Base-by-base conservation (phyloP, 169 alveolate species). In the Plasmodium sp. region DNA sequence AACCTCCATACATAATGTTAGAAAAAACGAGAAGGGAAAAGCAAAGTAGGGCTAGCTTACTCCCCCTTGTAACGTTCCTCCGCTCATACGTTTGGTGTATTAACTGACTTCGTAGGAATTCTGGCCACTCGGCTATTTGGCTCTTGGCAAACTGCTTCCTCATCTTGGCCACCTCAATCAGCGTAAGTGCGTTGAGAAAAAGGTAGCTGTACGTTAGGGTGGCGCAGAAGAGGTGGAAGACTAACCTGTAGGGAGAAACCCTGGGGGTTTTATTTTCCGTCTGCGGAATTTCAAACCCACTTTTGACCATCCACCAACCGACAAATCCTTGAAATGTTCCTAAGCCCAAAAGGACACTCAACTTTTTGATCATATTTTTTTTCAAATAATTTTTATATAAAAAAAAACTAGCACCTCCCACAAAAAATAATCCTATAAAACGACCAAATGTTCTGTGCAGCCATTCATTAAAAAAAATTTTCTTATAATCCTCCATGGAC, bases 401-500 rank as follows among this genome's bases (percentile, higher is more conserved):
- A 84, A 97, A 97, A 90, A 94, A 98, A 31, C 81, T 31, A 33
- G 95, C 91, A 36, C 99, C 99, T 12, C 93, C 92, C 5, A 95
- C 93, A 90, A 97, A 98, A 58, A 95, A 85, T 33, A 94, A 80
- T 2, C 99, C 99, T 5, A 98, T 83, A 2, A 92, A 85, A 82
- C 99, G 95, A 1, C 98, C 99, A 22, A 97, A 84, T 96, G 97
- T 97, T 84, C 99, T 82, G 80, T 98, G 99, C 10, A 97, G 77
- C 99, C 99, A 98, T 95, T 98, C 99, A 51, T 95, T 96, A 82
- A 97, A 94, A 91, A 95, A 98, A 39, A 97, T 97, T 83, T 93
- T 81, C 84, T 98, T 98, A 95, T 97, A 98, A 81, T 97, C 99
- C 39, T 97, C 98, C 33, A 98, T 12, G 5, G 96, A 86, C 51